Evolutionary conservation across 176 grass and related monocot species (phyloP).

Genomic region (Bolboschoenus planiculmis): DNA sequence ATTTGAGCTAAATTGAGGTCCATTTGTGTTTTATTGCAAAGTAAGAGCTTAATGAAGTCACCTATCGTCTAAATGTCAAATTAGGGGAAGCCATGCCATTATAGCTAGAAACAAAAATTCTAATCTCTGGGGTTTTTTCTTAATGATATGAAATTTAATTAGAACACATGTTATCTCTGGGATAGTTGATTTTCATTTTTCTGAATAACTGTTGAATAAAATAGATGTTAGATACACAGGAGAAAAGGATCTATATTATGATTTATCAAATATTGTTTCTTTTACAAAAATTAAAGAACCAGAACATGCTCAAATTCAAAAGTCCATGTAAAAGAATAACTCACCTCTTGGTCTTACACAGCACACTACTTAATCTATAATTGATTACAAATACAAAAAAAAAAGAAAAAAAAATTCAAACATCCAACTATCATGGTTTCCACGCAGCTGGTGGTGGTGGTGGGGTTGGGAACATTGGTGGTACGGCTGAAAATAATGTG

Average conservation of each 20-base stretch:
- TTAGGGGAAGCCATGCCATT: background rate
- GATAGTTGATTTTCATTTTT: background rate
- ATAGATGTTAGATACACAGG: slow-evolving; percentile 1
- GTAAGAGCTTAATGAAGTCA: background rate
- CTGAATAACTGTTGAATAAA: background rate
- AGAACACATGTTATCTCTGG: background rate
- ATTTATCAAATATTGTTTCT: slow-evolving; percentile 41
- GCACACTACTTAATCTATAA: slow-evolving; percentile 51
- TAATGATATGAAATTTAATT: background rate
- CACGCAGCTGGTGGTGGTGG: slow-evolving; percentile 71
- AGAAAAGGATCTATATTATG: slow-evolving; percentile 52
- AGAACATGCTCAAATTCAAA: slow-evolving; percentile 35
- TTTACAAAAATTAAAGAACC: slow-evolving; percentile 78
- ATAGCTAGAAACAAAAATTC: too few species aligned
- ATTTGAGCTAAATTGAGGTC: background rate
- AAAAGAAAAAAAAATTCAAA: slow-evolving; percentile 22
- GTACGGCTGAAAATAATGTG: slow-evolving; percentile 83
- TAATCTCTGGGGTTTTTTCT: background rate
- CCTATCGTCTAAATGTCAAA: background rate
- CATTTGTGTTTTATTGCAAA: background rate
- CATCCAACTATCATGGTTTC: slow-evolving; percentile 52
- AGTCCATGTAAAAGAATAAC: slow-evolving; percentile 35
- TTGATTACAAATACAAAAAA: slow-evolving; percentile 17
- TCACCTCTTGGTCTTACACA: slow-evolving; percentile 51
- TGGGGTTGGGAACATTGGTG: slow-evolving; percentile 77